phyloP scores from a whole-genome alignment of 345 rosid species.

The Moringa oleifera region DNA sequence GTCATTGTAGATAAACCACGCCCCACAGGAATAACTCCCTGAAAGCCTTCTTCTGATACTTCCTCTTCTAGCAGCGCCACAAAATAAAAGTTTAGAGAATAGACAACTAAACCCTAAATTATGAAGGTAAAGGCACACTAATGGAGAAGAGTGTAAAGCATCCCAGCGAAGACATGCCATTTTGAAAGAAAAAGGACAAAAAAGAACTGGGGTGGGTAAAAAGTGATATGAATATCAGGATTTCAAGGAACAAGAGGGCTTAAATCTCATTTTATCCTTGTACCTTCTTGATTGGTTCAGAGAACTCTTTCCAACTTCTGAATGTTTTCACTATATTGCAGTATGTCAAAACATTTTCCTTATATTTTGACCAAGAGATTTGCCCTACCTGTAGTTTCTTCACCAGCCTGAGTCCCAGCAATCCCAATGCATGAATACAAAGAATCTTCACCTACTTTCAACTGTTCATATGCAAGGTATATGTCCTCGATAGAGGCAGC shows the following conservation, averaged over 20 bases:
- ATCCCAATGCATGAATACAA: constrained; percentile 90
- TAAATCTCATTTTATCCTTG: too few relatives aligned
- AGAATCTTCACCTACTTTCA: constrained; percentile 76
- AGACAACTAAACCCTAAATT: not conserved
- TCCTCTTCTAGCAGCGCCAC: constrained; percentile 55
- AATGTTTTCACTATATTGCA: not conserved
- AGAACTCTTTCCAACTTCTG: not conserved
- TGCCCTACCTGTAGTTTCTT: constrained; percentile 43
- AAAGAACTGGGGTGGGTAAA: not conserved
- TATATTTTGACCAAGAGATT: not conserved
- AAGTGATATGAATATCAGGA: not conserved
- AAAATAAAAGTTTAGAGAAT: constrained; percentile 2
- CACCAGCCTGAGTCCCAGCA: constrained; percentile 89
- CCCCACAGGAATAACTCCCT: constrained; percentile 65
- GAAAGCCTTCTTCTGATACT: constrained; percentile 51
- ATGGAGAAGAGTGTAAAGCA: too few relatives aligned
- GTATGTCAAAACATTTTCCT: not conserved
- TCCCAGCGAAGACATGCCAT: too few relatives aligned
- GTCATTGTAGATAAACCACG: constrained; percentile 92
- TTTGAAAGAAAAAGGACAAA: too few relatives aligned
- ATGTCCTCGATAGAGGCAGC: constrained; percentile 86
- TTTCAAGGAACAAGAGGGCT: not conserved
- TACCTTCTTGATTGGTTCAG: not conserved
- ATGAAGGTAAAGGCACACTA: not conserved
- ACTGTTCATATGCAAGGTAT: constrained; percentile 78